Conservation (phyloP, 768 basidiomycete genomes). For the Tylopilus subfusipes region DNA sequence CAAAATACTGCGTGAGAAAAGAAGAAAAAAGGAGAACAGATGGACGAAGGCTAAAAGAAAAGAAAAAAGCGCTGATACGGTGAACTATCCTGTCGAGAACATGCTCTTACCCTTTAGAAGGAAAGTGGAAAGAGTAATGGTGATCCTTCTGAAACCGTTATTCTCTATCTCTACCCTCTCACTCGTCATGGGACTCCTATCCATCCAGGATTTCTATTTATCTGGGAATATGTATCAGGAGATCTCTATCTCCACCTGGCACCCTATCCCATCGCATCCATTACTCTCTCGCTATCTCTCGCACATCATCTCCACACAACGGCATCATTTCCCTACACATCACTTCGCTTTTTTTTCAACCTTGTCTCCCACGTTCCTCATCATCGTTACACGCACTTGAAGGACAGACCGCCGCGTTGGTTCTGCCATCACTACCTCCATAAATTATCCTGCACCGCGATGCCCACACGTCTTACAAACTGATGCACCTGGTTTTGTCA, state of each 20-base stretch:
- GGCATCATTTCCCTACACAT: slow-evolving; percentile 29
- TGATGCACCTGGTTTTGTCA: slow-evolving; percentile 5
- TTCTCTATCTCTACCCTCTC: slow-evolving; percentile 17
- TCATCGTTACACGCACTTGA: slow-evolving; percentile 19
- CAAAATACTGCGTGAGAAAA: slow-evolving; percentile 3
- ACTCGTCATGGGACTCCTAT: slow-evolving; percentile 27
- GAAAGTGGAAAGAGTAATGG: slow-evolving; percentile 15
- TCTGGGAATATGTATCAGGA: slow-evolving; percentile 31
- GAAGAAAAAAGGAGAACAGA: slow-evolving; percentile 1
- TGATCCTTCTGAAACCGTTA: slow-evolving; percentile 18
- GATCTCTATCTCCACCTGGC: slow-evolving; percentile 23
- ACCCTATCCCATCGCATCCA: slow-evolving; percentile 25
- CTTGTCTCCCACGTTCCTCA: slow-evolving; percentile 9
- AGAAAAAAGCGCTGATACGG: slow-evolving; percentile 5
- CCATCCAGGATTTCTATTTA: slow-evolving; percentile 35
- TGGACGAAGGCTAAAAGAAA: slow-evolving; percentile 6
- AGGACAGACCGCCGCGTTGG: slow-evolving; percentile 19
- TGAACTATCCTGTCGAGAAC: slow-evolving; percentile 20
- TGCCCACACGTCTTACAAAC: slow-evolving; percentile 11
- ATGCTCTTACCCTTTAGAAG: slow-evolving; percentile 23
- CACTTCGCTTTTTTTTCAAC: slow-evolving; percentile 15
- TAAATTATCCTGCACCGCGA: slow-evolving; percentile 14
- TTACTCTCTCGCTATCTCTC: slow-evolving; percentile 22
- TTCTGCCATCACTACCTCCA: slow-evolving; percentile 9
- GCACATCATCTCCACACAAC: slow-evolving; percentile 27